These are phyloP conservation scores for Vitis cinerea DNA, from an alignment of 164 flowering plant genomes.

Conservation along the genomic window DNA sequence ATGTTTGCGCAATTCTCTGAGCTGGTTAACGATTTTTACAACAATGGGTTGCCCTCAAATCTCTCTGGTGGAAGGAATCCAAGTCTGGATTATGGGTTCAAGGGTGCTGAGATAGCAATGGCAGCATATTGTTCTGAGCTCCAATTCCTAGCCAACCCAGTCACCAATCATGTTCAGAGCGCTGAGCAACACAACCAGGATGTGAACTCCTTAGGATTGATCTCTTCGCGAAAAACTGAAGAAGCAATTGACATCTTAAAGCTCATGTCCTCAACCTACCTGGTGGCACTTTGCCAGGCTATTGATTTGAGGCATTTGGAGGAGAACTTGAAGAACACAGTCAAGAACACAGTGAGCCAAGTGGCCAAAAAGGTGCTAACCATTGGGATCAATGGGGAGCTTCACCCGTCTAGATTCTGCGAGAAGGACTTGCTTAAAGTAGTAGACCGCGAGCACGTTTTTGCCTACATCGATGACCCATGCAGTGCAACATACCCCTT, in stretches of 20 bases:
- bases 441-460: slow-evolving; percentile 46
- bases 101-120: slow-evolving; percentile 65
- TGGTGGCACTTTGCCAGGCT: slow-evolving; percentile 61
- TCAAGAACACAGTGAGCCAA: slow-evolving; percentile 54
- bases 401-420: slow-evolving; percentile 58
- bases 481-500: slow-evolving; percentile 48
- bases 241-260: slow-evolving; percentile 60
- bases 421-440: slow-evolving; percentile 61
- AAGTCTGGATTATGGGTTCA: slow-evolving; percentile 68
- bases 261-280: slow-evolving; percentile 57
- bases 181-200: slow-evolving; percentile 75
- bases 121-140: slow-evolving; percentile 66
- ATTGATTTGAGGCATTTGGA: slow-evolving; percentile 63
- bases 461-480: slow-evolving; percentile 58
- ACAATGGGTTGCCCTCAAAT: slow-evolving; percentile 65
- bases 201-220: slow-evolving; percentile 64
- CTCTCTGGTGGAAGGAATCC: slow-evolving; percentile 63
- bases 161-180: slow-evolving; percentile 66
- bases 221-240: slow-evolving; percentile 56
- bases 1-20: slow-evolving; percentile 72
- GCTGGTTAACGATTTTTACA: slow-evolving; percentile 64
- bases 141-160: slow-evolving; percentile 65
- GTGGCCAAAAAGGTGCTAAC: slow-evolving; percentile 50
- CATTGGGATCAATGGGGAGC: slow-evolving; percentile 50
- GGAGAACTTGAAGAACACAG: slow-evolving; percentile 50